Evolutionary conservation across 2,329 filamentous ascomycete genomes (phyloP).

Genomic region (Fusarium incarnatum): DNA sequence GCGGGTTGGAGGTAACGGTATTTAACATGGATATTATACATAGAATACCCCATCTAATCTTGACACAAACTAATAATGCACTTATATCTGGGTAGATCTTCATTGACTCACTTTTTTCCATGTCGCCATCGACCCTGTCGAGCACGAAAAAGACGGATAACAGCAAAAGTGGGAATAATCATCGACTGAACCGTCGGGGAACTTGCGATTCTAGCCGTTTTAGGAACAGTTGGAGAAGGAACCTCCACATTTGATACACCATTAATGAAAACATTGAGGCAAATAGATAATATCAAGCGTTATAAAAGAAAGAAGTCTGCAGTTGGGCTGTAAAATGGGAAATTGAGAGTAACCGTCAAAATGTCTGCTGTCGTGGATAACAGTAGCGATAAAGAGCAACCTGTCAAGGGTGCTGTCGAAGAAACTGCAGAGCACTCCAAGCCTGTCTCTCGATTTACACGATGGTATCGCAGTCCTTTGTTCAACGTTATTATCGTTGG

Average conservation of each 20-base stretch:
- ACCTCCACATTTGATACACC: constrained; percentile 27
- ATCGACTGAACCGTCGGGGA: constrained; percentile 22
- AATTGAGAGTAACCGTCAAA: not conserved
- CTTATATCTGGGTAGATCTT: not conserved
- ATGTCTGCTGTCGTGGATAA: constrained; percentile 31
- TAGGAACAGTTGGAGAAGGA: constrained; percentile 7
- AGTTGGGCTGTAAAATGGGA: not conserved
- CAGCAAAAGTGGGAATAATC: constrained; percentile 23
- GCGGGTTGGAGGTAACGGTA: constrained; percentile 6
- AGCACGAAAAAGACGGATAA: constrained; percentile 34
- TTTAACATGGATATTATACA: not conserved
- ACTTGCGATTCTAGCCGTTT: constrained; percentile 35
- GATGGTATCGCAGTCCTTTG: constrained; percentile 48
- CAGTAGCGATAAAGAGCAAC: constrained; percentile 28
- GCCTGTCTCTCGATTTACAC: constrained; percentile 40
- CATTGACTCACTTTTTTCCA: not conserved
- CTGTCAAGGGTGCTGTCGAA: constrained; percentile 27
- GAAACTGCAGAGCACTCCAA: constrained; percentile 28
- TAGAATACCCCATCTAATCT: not conserved
- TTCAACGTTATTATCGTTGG: constrained; percentile 67
- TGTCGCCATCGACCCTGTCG: constrained; percentile 40
- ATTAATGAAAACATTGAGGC: constrained; percentile 1
- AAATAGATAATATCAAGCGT: constrained; percentile 2
- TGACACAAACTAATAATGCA: not conserved
- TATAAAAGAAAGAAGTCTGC: not conserved